Percentiles rank a stretch among this genome's conserved stretches.
Conservation (phyloP, 1,139 yeast species). For the Hansenula anomala region DNA sequence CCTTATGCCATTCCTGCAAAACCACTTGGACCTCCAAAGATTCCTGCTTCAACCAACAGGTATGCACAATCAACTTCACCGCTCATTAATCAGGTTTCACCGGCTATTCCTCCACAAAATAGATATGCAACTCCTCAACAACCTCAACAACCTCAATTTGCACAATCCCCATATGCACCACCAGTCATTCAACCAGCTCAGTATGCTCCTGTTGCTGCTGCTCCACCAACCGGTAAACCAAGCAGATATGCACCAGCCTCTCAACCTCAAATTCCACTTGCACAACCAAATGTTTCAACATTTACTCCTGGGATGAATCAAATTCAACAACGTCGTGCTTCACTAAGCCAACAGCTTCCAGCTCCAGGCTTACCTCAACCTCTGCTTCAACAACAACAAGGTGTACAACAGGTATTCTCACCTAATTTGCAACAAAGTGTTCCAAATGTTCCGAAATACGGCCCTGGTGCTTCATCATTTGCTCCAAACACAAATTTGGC, state of each 20-base stretch:
- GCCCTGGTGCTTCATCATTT: not conserved
- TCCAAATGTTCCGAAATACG: not conserved
- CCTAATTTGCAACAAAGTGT: too few relatives aligned
- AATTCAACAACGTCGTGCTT: not conserved
- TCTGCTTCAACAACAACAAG: not conserved
- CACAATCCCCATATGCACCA: not conserved
- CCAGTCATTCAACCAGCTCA: not conserved
- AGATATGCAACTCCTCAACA: not conserved
- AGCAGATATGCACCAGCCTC: conserved; percentile 1
- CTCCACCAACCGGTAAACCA: not conserved
- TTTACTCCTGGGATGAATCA: not conserved
- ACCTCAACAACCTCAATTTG: not conserved
- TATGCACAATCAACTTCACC: not conserved
- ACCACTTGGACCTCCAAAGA: conserved; percentile 1
- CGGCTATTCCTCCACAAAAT: not conserved
- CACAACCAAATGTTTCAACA: not conserved
- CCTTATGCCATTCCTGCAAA: conserved; percentile 11
- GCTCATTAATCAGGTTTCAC: not conserved
- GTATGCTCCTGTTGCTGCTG: not conserved
- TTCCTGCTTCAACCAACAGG: not conserved
- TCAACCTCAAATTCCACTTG: not conserved
- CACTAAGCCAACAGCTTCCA: not conserved
- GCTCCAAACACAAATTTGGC: not conserved
- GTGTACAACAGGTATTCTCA: too few relatives aligned
- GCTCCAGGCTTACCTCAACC: not conserved